Conservation (phyloP, 768 basidiomycete genomes). For the Suillus hirtellus region DNA sequence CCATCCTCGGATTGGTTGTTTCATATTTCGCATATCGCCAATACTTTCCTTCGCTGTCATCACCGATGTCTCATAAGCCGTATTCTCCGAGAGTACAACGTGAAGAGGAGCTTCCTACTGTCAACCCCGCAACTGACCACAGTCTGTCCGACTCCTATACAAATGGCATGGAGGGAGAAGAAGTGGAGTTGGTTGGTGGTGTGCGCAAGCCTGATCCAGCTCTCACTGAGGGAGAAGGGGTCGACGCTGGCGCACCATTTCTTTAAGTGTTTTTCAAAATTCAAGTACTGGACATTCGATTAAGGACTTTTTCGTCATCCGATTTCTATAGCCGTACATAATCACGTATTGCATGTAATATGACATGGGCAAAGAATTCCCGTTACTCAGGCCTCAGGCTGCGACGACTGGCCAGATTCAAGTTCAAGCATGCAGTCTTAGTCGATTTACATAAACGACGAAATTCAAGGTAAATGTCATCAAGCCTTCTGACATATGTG, state of each 20-base stretch:
- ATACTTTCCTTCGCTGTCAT: slow-evolving; percentile 76
- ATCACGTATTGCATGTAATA: background rate
- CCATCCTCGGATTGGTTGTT: slow-evolving; percentile 67
- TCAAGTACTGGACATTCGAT: background rate
- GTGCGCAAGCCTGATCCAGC: slow-evolving; percentile 16
- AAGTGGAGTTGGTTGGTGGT: slow-evolving; percentile 28
- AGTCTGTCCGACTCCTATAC: slow-evolving; percentile 10
- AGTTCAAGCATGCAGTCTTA: background rate
- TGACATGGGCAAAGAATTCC: background rate
- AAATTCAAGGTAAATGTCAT: no score
- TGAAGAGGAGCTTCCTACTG: slow-evolving; percentile 46
- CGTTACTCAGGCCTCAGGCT: background rate
- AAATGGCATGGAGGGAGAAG: slow-evolving; percentile 23
- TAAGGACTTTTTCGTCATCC: background rate
- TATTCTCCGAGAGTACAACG: slow-evolving; percentile 65
- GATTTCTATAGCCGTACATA: background rate
- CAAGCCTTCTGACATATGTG: background rate
- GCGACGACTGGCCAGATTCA: background rate
- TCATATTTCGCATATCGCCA: slow-evolving; percentile 81
- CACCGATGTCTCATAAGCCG: slow-evolving; percentile 65
- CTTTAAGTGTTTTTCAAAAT: slow-evolving; percentile 13
- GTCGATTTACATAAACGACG: no score
- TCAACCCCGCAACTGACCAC: slow-evolving; percentile 14
- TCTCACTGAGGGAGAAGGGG: slow-evolving; percentile 28
- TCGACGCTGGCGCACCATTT: slow-evolving; percentile 21